Conservation (phyloP, 2,329 filamentous ascomycete species). For the Colletotrichum tamarilloi region DNA sequence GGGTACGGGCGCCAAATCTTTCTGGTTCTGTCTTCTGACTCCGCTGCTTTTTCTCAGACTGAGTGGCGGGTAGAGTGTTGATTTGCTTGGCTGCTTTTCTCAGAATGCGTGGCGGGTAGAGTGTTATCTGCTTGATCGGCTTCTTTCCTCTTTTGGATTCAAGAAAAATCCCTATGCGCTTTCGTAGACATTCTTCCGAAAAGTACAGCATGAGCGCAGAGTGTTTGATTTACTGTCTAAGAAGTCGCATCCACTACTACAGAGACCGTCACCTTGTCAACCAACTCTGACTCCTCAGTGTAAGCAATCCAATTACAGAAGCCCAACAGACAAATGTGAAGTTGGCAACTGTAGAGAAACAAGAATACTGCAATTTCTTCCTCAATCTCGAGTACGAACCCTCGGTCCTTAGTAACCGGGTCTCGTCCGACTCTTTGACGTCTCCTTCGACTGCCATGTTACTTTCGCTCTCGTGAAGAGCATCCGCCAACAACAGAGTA, state of each 20-base stretch:
- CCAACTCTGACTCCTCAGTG: constrained; percentile 9
- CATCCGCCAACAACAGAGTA: constrained; percentile 7
- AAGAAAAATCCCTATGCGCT: not conserved
- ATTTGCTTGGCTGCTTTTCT: not conserved
- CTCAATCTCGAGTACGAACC: not conserved
- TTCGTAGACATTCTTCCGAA: not conserved
- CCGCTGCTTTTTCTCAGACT: not conserved
- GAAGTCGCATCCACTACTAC: not conserved
- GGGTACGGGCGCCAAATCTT: not conserved
- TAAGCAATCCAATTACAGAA: not conserved
- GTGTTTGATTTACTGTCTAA: not conserved
- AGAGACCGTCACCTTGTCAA: constrained; percentile 2
- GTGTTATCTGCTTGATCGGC: too few relatives aligned
- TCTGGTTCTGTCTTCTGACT: not conserved
- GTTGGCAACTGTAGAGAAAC: constrained; percentile 11
- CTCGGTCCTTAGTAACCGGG: not conserved
- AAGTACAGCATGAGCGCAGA: not conserved
- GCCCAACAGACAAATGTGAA: constrained; percentile 24
- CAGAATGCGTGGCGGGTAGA: too few relatives aligned
- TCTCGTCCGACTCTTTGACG: not conserved
- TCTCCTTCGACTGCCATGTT: not conserved
- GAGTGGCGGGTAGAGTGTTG: not conserved
- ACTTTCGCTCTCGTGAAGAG: not conserved
- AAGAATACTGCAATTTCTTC: constrained; percentile 19
- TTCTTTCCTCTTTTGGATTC: not conserved